Evolutionary conservation across 1,284 basidiomycete species (phyloP), one percentile per base, ranked within the genome.

Genomic region (Apiotrichum sp.): DNA sequence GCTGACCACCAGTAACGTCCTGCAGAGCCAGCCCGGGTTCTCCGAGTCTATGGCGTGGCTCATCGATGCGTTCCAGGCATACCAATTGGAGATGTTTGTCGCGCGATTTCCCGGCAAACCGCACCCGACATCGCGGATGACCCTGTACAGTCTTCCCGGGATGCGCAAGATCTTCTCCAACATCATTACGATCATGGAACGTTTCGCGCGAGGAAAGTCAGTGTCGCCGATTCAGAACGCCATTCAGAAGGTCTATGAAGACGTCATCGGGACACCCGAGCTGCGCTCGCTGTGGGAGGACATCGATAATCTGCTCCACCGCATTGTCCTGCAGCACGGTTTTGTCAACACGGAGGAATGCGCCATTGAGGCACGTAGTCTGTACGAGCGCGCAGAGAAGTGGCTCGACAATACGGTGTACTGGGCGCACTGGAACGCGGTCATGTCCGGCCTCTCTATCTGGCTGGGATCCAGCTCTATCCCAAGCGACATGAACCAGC

Each of bases 391-490:
- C 2, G 11, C 31, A 22, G 35, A 42, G 8, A n/a, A 10, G n/a
- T 49, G 52, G 52, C 40, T 60, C 22, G 31, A 41, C 3, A 48
- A 60, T 31, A 56, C 52, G 22, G 39, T 54, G 31, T 55, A 56
- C 43, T 42, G 49, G 14, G 55, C 59, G 10, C 55, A 60, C 34
- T 60, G 59, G 59, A 60, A 50, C 36, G 46, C 52, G 35, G 22
- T 54, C 11, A 10, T 48, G 13, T 29, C 22, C 16, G 45, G 52
- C 34, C 22, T 55, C 4, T 48, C 52, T 6, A 35, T 41, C 16
- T 60, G 48, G 41, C 33, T 60, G 3, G 58, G 58, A 1, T 34
- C 34, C 35, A 46, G 11, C 10, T 16, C 36, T 10, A 5, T 14
- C 33, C 9, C 33, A 9, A 7, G 29, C 14, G 29, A 49, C 13